Evolutionary conservation across 495 filamentous ascomycete species (phyloP).

Genomic region (Neurospora sp.): DNA sequence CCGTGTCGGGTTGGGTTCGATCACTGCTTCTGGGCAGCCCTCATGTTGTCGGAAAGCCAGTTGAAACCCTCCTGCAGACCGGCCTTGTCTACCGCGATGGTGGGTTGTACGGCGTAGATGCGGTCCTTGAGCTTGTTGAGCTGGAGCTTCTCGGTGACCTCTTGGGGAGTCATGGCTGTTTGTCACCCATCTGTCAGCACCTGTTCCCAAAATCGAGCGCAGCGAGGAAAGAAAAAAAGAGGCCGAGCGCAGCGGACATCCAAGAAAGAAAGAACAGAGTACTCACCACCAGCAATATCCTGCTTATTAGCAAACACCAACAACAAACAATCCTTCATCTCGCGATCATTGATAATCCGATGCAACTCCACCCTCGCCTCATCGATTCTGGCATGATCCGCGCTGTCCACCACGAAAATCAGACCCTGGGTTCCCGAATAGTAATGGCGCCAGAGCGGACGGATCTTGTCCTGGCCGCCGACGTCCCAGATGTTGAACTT

Average conservation of each 20-base stretch:
- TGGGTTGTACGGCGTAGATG: conserved; percentile 93
- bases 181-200: neutral
- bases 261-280: neutral
- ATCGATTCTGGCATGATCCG: conserved; percentile 74
- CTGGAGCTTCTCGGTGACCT: conserved; percentile 77
- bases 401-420: conserved; percentile 95
- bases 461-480: conserved; percentile 98
- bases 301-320: conserved; percentile 99
- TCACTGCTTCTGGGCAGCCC: conserved; percentile 23
- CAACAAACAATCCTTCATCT: conserved; percentile 94
- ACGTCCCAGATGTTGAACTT: conserved; percentile 99
- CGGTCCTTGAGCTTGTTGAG: conserved; percentile 81
- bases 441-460: conserved; percentile 96
- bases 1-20: neutral
- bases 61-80: conserved; percentile 89
- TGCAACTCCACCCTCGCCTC: conserved; percentile 86
- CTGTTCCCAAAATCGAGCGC: neutral
- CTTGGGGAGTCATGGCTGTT: conserved; percentile 74
- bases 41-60: conserved; percentile 93
- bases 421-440: conserved; percentile 97
- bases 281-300: conserved; percentile 75
- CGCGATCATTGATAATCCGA: conserved; percentile 90
- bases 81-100: conserved; percentile 86
- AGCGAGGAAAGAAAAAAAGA: neutral
- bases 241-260: neutral